phyloP scores from a whole-genome alignment of 192 early-diverging fungal genomes.

The Backusella morwellensis region DNA sequence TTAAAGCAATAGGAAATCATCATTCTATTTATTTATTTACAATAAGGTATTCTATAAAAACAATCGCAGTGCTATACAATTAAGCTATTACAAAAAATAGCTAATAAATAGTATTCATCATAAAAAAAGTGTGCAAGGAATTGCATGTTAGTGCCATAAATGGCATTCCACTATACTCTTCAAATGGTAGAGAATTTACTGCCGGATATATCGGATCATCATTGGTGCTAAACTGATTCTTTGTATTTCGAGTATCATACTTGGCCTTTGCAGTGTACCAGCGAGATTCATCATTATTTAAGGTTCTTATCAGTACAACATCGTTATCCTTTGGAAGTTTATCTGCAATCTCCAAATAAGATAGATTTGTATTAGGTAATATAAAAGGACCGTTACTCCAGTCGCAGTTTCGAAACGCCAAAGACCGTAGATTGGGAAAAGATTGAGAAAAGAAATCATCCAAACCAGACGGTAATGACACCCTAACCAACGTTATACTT shows the following conservation, averaged over 20 bases:
- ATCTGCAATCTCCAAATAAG: background rate
- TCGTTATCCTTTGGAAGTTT: background rate
- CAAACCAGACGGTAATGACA: background rate
- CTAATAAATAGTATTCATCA: background rate
- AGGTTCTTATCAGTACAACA: background rate
- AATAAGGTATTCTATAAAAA: background rate
- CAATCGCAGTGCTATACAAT: background rate
- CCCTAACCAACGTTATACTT: background rate
- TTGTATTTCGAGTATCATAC: background rate
- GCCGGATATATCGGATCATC: background rate
- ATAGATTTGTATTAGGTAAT: background rate
- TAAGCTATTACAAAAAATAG: background rate
- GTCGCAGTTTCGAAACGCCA: background rate
- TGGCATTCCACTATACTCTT: background rate
- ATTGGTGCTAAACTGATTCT: background rate
- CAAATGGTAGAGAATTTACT: background rate
- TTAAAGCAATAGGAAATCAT: background rate
- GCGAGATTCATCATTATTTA: background rate
- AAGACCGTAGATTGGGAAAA: background rate
- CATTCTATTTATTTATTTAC: background rate
- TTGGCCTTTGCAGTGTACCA: slow-evolving; percentile 2
- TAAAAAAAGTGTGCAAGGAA: background rate
- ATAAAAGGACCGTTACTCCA: background rate
- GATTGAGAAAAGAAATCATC: background rate
- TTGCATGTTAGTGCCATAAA: background rate